Percentiles rank a stretch among this genome's conserved stretches.
Conservation (phyloP, 2,329 filamentous ascomycete genomes). For the Beauveria medogensis region DNA sequence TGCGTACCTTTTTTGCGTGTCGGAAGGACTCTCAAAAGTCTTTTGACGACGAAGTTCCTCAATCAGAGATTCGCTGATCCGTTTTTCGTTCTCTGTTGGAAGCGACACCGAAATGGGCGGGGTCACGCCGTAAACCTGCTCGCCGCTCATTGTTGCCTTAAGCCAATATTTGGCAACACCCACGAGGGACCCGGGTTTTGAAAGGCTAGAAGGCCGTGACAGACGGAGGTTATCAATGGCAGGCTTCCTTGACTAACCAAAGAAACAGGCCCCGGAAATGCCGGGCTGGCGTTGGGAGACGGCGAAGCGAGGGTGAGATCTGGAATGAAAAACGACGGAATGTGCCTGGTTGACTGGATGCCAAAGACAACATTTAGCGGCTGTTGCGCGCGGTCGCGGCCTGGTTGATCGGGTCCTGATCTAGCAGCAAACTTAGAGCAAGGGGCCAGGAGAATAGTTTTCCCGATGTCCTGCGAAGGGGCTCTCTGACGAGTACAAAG, state of each 20-base stretch:
- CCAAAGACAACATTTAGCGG: neutral
- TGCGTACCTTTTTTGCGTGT: constrained; percentile 70
- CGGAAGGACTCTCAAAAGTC: constrained; percentile 79
- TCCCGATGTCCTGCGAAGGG: neutral
- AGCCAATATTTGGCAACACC: neutral
- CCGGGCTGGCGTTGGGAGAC: neutral
- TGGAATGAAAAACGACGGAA: neutral
- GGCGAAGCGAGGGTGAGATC: neutral
- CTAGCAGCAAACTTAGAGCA: neutral
- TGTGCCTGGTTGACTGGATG: neutral
- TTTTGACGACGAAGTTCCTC: constrained; percentile 81
- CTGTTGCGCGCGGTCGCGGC: neutral
- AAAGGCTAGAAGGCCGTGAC: neutral
- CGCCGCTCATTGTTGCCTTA: constrained; percentile 25
- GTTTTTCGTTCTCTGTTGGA: constrained; percentile 69
- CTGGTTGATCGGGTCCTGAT: neutral
- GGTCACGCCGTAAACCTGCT: constrained; percentile 58
- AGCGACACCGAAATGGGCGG: constrained; percentile 70
- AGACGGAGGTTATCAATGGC: constrained; percentile 5
- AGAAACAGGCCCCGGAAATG: neutral
- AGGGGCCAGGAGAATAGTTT: constrained; percentile 1
- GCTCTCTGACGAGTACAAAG: neutral
- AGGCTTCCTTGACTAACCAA: neutral
- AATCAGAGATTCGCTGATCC: constrained; percentile 69
- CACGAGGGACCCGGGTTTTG: neutral